Base-by-base conservation (phyloP, 179 eudicot species). In the Sideroxylon spinosum region DNA sequence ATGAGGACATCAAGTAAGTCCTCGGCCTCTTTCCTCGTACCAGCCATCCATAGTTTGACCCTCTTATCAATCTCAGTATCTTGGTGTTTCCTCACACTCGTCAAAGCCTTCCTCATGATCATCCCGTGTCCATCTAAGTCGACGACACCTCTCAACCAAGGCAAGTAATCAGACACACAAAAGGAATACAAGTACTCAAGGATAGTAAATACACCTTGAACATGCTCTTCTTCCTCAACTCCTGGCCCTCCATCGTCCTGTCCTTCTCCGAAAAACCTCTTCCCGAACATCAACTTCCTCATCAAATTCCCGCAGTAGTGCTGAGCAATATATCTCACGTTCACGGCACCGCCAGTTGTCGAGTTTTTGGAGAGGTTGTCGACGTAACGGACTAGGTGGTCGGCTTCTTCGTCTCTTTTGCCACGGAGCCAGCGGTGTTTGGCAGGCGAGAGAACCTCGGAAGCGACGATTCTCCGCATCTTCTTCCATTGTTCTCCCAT, bases 401-500 rank as follows among this genome's bases (percentile, higher is more conserved):
- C 81, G 1, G 83, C 84, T 79, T 87, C 88, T 53, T 83, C 81
- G 3, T 2, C 74, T 68, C 86, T 78, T 59, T 81, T 85, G 5
- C 53, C 26, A n/a, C 67, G 79, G 2, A 83, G 74, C 83, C 82
- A 85, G 0, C 57, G 73, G 28, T 63, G 73, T 37, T 11, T 76
- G 0, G 69, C 22, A 0, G 80, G 13, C 4, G 82, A 65, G 7
- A 85, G 75, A 26, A 87, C 57, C 9, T 83, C 74, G 0, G 85
- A 74, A 55, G 49, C 0, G 6, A 87, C 0, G 16, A 85, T 29
- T 71, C 75, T 74, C 69, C 70, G 64, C 90, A 87, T 87, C n/a
- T 85, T 85, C 78, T 71, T 87, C 85, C 88, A 87, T 26, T 85
- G 86, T 4, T 86, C 85, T 3, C 88, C 86, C 0, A n/a, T 11